Evolutionary conservation across 2,329 filamentous ascomycete genomes (phyloP), one percentile per base, ranked within the genome.

Genomic region (Leptographium flavum): DNA sequence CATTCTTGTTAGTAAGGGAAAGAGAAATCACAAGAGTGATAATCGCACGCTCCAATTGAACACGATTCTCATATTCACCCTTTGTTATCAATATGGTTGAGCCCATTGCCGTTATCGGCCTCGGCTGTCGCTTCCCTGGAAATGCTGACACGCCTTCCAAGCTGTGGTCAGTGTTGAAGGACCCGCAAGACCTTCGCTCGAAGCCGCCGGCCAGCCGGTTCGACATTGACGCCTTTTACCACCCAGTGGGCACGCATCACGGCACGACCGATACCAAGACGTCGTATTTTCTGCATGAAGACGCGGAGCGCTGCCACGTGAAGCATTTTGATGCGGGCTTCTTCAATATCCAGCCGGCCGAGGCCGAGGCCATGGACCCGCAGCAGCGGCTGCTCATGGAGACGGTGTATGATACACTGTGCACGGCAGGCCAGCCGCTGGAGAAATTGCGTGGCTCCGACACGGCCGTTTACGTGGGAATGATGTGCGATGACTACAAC

Each of bases 281-380:
- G 13, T 23, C 40, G 8, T 39, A 50, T 39, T 42, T 47, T 15
- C 48, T 50, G 15, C 33, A 46, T 10, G 38, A 41, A 11, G 42
- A 45, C 36, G 30, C 42, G 14, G 41, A 33, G 10, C 11, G 13
- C 30, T 13, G 27, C 30, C 11, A 31, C 11, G 17, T 40, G n/a
- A 3, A 8, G 7, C 21, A 28, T 21, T 82, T 81, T 53, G 78
- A 82, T 52, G 72, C 74, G 28, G 65, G 71, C 2, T 81, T 82
- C 63, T 82, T 82, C 69, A 79, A 79, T 58, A 80, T 82, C 70
- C 79, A 75, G 43, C 76, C 77, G 14, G 69, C 73, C 50, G 79
- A 82, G 58, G 79, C 79, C 38, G 68, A 72, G 25, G 74, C 79
- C 52, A 79, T 76, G 8, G 79, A 83, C 56, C 79, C 79, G 1